phyloP scores from a whole-genome alignment of 192 early-diverging fungal species.

The Coemansia sp. region DNA sequence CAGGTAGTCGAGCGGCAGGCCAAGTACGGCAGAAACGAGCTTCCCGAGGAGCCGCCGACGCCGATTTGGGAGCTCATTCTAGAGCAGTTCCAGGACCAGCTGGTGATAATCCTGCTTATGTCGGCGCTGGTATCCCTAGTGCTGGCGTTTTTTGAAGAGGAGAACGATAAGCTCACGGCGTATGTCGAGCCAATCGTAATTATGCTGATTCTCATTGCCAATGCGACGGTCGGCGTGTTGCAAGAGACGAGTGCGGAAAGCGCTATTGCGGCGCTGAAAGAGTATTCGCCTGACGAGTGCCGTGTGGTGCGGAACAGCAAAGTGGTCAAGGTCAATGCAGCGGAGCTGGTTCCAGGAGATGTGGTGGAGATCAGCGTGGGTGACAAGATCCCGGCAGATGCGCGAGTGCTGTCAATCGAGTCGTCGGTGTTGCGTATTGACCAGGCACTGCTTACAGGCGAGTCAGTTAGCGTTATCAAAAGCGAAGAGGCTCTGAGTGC shows the following conservation, averaged over 20 bases:
- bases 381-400: conserved; percentile 96
- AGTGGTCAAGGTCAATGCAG: conserved; percentile 65
- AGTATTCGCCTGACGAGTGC: conserved; percentile 96
- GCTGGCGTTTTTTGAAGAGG: conserved; percentile 87
- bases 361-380: conserved; percentile 89
- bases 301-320: conserved; percentile 80
- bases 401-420: conserved; percentile 75
- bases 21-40: conserved; percentile 81
- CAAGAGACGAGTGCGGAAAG: conserved; percentile 97
- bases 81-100: conserved; percentile 98
- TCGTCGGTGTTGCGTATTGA: conserved; percentile 90
- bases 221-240: conserved; percentile 94
- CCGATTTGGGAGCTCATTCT: conserved; percentile 91
- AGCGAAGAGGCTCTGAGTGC: conserved; percentile 56
- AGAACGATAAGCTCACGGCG: conserved; percentile 68
- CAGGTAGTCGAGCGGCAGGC: conserved; percentile 64
- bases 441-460: conserved; percentile 95
- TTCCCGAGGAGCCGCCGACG: conserved; percentile 87
- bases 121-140: conserved; percentile 92
- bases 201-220: conserved; percentile 95
- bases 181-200: conserved; percentile 99
- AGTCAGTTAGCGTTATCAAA: conserved; percentile 90
- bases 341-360: conserved; percentile 95
- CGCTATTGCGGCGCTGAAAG: conserved; percentile 95
- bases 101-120: conserved; percentile 90